Evolutionary conservation across 257 asterid genomes (phyloP).

Genomic region (Nicotiana knightiana): DNA sequence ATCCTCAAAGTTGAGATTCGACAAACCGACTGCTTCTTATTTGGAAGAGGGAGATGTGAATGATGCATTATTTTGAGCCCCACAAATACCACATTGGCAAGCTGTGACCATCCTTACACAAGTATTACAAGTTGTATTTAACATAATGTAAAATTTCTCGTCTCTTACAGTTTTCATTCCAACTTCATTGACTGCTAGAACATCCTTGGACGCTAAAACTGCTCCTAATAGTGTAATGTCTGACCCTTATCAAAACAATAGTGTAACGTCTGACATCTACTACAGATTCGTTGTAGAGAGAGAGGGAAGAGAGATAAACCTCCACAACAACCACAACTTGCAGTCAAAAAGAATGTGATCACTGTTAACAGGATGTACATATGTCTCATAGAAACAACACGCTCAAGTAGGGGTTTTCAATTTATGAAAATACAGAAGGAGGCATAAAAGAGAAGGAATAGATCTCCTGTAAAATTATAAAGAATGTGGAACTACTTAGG

Average conservation of each 20-base stretch:
- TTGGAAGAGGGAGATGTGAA: not conserved
- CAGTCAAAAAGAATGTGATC: not conserved
- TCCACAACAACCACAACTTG: not conserved
- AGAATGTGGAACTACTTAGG: not conserved
- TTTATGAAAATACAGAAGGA: not conserved
- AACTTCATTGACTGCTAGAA: not conserved
- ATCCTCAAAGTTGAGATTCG: conserved; percentile 1
- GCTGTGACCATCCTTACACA: not conserved
- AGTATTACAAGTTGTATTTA: not conserved
- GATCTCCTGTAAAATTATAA: not conserved
- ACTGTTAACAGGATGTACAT: not conserved
- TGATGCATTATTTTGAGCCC: not conserved
- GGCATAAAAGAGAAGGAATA: not conserved
- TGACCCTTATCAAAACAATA: not conserved
- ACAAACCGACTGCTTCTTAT: not conserved
- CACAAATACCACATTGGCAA: not conserved
- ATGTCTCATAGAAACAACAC: not conserved
- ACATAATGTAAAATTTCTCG: not conserved
- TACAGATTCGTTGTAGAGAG: not conserved
- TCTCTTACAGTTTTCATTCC: not conserved
- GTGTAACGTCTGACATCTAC: not conserved
- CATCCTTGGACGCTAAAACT: not conserved
- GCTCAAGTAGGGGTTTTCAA: not conserved
- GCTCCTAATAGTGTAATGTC: not conserved
- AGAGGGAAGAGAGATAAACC: not conserved